These are phyloP conservation scores for Solanum etuberosum DNA, from an alignment of 257 asterid species.

Conservation along the genomic window DNA sequence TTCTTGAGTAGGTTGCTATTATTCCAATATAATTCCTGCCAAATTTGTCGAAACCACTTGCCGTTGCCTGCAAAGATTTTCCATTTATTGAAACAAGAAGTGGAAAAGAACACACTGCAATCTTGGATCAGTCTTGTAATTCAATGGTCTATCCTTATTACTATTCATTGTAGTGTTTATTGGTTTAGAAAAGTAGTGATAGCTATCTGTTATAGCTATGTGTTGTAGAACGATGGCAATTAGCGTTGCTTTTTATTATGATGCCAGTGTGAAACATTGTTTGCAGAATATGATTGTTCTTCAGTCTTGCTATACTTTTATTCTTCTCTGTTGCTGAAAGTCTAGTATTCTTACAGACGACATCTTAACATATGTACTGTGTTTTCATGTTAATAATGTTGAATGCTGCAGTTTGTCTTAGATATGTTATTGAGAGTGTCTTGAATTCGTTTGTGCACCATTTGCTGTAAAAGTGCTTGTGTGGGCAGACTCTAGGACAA, in stretches of 20 bases:
- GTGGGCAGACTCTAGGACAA: not conserved
- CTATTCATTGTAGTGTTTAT: not conserved
- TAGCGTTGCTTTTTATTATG: not conserved
- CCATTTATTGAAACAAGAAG: not conserved
- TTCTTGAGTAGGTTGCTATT: constrained; percentile 27
- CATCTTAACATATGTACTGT: not conserved
- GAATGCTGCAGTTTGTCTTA: not conserved
- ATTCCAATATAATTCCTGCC: not conserved
- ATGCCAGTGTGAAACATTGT: not conserved
- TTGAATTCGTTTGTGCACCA: not conserved
- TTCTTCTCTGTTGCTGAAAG: not conserved
- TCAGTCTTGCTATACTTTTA: not conserved
- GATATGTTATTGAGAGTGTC: not conserved
- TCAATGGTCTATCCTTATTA: not conserved
- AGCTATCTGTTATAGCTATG: not conserved
- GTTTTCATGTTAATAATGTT: not conserved
- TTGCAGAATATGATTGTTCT: not conserved
- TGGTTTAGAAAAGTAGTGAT: not conserved
- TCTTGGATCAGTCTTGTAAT: not conserved
- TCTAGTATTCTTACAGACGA: not conserved
- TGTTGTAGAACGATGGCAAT: constrained; percentile 1
- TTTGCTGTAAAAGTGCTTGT: not conserved
- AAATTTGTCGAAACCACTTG: constrained; percentile 50
- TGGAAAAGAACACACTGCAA: not conserved
- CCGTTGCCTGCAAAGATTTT: not conserved